These are phyloP conservation scores for Sphaerosporella brunnea DNA, from an alignment of 495 filamentous ascomycete genomes.

Conservation along the genomic window DNA sequence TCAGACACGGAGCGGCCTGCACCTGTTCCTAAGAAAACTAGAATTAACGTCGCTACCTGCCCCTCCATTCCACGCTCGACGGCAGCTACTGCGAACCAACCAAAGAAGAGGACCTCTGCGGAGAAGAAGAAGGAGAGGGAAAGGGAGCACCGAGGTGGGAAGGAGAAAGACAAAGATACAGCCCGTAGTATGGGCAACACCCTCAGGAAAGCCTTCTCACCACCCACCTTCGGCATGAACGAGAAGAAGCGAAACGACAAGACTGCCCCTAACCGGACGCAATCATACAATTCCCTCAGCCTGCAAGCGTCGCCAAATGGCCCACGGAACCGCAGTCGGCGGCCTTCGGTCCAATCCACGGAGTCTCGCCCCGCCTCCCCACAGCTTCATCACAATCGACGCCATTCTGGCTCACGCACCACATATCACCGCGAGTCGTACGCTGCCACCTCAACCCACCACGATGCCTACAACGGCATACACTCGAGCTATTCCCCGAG, in stretches of 20 bases:
- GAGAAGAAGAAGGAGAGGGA: conserved; percentile 7
- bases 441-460: conserved; percentile 12
- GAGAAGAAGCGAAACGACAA: conserved; percentile 1
- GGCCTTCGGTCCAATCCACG: neutral
- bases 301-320: neutral
- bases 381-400: conserved; percentile 2
- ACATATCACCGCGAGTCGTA: conserved; percentile 16
- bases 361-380: conserved; percentile 9
- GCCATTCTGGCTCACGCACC: too few relatives aligned
- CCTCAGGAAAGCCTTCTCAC: conserved; percentile 1
- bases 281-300: neutral
- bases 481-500: neutral
- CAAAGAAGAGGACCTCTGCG: neutral
- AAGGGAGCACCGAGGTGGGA: conserved; percentile 8
- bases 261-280: conserved; percentile 2
- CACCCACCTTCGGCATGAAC: neutral
- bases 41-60: neutral
- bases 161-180: conserved; percentile 6
- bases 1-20: neutral
- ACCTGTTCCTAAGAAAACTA: conserved; percentile 3
- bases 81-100: conserved; percentile 4
- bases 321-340: neutral
- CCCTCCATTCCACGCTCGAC: too few relatives aligned
- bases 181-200: neutral
- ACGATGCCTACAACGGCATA: conserved; percentile 5